Conservation (phyloP, 108 stramenopile species). For the Conticribra weissflogii region DNA sequence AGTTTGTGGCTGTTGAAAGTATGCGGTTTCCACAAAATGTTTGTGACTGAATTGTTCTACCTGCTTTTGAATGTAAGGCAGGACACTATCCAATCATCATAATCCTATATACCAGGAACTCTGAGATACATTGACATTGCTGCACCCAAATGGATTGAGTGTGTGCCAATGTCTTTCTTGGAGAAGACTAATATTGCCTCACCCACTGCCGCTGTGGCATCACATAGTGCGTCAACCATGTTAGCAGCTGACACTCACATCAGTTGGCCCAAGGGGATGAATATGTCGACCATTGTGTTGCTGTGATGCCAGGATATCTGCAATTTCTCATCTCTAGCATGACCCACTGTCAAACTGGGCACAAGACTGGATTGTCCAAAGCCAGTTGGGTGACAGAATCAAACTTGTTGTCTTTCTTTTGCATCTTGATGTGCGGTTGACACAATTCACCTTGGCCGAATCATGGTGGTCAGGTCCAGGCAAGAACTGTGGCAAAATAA, state of each 20-base stretch:
- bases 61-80: conserved; percentile 14
- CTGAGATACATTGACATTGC: conserved; percentile 33
- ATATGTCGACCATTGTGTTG: not conserved
- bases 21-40: not conserved
- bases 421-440: not conserved
- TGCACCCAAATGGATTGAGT: too few species aligned
- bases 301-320: not conserved
- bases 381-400: not conserved
- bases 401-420: not conserved
- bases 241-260: not conserved
- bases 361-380: not conserved
- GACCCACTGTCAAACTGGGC: not conserved
- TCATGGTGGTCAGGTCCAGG: too few species aligned
- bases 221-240: not conserved
- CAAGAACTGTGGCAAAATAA: not conserved
- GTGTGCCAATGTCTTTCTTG: conserved; percentile 15
- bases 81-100: conserved; percentile 17
- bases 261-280: not conserved
- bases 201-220: not conserved
- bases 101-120: conserved; percentile 14
- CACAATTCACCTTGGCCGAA: not conserved
- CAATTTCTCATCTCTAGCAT: not conserved
- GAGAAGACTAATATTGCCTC: not conserved
- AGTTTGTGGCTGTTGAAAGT: not conserved
- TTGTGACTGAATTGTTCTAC: conserved; percentile 20